A percentile compares a stretch with the other conserved stretches of the same genome.
These are phyloP conservation scores for Strigomonas culicis DNA, from an alignment of 208 protist species.

Conservation along the genomic window DNA sequence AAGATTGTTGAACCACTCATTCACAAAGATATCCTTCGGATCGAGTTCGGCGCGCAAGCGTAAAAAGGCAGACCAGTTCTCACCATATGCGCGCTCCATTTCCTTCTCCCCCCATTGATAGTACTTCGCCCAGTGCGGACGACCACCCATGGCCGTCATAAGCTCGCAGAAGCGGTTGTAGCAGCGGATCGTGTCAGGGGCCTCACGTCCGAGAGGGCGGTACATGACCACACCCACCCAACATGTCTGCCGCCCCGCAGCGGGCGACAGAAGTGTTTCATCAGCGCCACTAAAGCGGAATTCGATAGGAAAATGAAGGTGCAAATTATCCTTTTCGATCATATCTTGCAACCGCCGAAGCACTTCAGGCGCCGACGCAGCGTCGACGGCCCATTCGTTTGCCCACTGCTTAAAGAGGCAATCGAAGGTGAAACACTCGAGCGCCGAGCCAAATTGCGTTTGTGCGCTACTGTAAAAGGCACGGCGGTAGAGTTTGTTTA, in stretches of 20 bases:
- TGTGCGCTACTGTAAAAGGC: conserved; percentile 34
- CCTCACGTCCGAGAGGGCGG: conserved; percentile 38
- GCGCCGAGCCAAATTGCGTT: conserved; percentile 46
- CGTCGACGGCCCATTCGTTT: conserved; percentile 76
- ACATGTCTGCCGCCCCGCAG: conserved; percentile 52
- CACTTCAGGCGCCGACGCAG: conserved; percentile 31
- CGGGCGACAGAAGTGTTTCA: conserved; percentile 52
- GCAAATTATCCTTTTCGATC: conserved; percentile 42
- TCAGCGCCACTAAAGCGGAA: conserved; percentile 69
- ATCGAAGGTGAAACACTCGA: conserved; percentile 77
- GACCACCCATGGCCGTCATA: conserved; percentile 58
- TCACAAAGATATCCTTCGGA: conserved; percentile 58
- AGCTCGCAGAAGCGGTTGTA: conserved; percentile 56
- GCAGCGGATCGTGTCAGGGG: conserved; percentile 52
- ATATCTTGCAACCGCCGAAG: conserved; percentile 46
- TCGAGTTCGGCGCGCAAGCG: conserved; percentile 45
- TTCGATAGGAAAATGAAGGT: conserved; percentile 83
- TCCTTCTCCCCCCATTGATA: conserved; percentile 50
- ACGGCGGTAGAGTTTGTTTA: conserved; percentile 48
- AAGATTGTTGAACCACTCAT: conserved; percentile 61
- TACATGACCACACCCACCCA: conserved; percentile 90
- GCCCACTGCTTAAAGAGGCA: conserved; percentile 81
- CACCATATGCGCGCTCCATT: conserved; percentile 36
- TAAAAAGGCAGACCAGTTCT: conserved; percentile 62
- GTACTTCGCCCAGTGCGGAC: conserved; percentile 85